These are phyloP conservation scores for Cyberlindnera euphorbiae DNA, from an alignment of 805 yeast genomes.

Conservation along the genomic window DNA sequence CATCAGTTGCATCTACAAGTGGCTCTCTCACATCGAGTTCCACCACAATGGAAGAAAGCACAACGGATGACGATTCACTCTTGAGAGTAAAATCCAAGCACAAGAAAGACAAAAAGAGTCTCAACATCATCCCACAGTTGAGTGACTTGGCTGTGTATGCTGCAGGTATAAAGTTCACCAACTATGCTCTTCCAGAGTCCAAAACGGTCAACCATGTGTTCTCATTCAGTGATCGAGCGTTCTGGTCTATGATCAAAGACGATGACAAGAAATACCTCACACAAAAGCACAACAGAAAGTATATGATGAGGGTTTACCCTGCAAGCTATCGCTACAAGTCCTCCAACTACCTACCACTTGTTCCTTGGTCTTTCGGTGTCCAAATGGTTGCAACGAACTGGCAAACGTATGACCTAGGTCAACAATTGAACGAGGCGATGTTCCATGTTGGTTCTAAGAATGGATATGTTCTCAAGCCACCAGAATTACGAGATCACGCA, in stretches of 20 bases:
- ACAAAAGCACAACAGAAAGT: slow-evolving; percentile 71
- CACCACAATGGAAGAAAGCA: slow-evolving; percentile 28
- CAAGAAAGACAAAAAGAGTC: slow-evolving; percentile 10
- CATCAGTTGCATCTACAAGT: slow-evolving; percentile 14
- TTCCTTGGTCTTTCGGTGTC: slow-evolving; percentile 78
- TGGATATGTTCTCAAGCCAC: slow-evolving; percentile 83
- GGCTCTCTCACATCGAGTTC: slow-evolving; percentile 27
- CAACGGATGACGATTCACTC: slow-evolving; percentile 3
- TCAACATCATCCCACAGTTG: slow-evolving; percentile 37
- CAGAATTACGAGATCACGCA: slow-evolving; percentile 28
- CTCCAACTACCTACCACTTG: slow-evolving; percentile 73
- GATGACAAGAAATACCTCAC: slow-evolving; percentile 48
- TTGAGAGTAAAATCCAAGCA: slow-evolving; percentile 1
- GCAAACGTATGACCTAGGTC: slow-evolving; percentile 90
- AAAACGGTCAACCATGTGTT: slow-evolving; percentile 78
- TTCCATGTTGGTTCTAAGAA: slow-evolving; percentile 53
- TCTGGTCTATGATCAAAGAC: slow-evolving; percentile 62
- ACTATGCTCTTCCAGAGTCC: slow-evolving; percentile 82
- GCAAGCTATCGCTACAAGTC: slow-evolving; percentile 72
- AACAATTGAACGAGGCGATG: slow-evolving; percentile 81
- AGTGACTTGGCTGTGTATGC: slow-evolving; percentile 62
- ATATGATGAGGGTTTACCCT: slow-evolving; percentile 83
- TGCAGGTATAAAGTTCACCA: slow-evolving; percentile 67
- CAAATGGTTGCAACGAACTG: slow-evolving; percentile 97
- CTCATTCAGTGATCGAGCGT: slow-evolving; percentile 74